Percentiles rank a stretch among this genome's conserved stretches.
Evolutionary conservation across 164 flowering plant genomes (phyloP).

Genomic region (grape (Vitis vinifera)): DNA sequence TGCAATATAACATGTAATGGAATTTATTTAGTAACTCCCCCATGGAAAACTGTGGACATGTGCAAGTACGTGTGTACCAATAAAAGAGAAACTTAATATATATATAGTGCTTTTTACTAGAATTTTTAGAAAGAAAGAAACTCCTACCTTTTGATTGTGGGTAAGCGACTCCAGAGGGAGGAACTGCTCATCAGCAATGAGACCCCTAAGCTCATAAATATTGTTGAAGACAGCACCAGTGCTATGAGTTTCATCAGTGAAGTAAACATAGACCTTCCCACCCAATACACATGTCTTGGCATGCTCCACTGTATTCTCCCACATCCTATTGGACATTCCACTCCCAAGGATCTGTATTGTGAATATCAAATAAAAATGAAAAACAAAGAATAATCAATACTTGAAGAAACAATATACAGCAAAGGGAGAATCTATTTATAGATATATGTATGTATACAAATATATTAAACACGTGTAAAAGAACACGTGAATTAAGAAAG

Average conservation of each 20-base stretch:
- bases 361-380: neutral
- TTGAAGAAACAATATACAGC: neutral
- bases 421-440: neutral
- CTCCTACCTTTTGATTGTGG: conserved; percentile 51
- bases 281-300: conserved; percentile 60
- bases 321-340: conserved; percentile 69
- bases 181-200: conserved; percentile 51
- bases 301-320: conserved; percentile 69
- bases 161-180: conserved; percentile 45
- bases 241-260: conserved; percentile 30
- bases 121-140: neutral
- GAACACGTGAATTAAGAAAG: neutral
- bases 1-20: no score
- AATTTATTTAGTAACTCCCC: no score
- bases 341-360: conserved; percentile 50
- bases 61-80: no score
- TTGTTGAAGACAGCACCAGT: conserved; percentile 54
- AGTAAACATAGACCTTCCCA: conserved; percentile 58
- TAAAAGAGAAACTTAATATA: no score
- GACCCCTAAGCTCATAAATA: conserved; percentile 55
- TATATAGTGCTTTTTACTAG: neutral
- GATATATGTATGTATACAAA: neutral
- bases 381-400: neutral
- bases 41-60: no score
- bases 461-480: neutral